Evolutionary conservation across 805 yeast genomes (phyloP), one percentile per base, ranked within the genome.

Genomic region (Kazachstania africana): DNA sequence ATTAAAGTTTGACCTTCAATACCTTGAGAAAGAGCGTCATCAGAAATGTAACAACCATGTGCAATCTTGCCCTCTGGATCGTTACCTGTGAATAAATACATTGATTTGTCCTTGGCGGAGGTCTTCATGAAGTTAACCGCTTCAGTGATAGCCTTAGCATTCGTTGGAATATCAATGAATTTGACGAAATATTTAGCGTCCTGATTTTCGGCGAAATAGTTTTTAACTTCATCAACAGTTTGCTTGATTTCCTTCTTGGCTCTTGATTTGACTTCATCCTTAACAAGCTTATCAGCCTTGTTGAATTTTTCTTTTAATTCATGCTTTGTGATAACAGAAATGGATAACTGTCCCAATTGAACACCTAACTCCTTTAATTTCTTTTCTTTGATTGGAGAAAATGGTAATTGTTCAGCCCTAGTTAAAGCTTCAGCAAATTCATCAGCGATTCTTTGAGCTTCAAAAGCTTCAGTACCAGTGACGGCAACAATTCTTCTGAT

Each of bases 401-500:
- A 77, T 30, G 79, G 72, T 60, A 83, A 59, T 35, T 65, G 63
- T 33, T 66, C 76, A 31, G 80, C 73, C 26, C 65, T 65, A 28
- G 62, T 70, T 38, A 91, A 68, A 30, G 70, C 66, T 29, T 62
- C 64, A 21, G 68, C 75, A 51, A 77, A 88, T 36, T 78, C 88
- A 18, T 54, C 49, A 32, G 96, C 95, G 42, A 78, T 55, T 55
- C 82, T 70, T 67, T 91, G 95, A 32, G 85, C 96, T 47, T 76
- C 88, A 47, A 72, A 75, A 12, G 98, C 97, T 42, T 76, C 93
- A 32, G 72, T 65, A 29, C 97, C 97, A 12, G 96, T 81, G 32
- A 91, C 95, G 17, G 95, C 97, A 36, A 91, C 95, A 55, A 91
- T 81, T 69, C 99, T 83, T 64, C 99, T 77, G 40, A 85, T 84